Conservation (phyloP, 192 early-diverging fungal species). For the Phlyctochytrium planicorne region DNA sequence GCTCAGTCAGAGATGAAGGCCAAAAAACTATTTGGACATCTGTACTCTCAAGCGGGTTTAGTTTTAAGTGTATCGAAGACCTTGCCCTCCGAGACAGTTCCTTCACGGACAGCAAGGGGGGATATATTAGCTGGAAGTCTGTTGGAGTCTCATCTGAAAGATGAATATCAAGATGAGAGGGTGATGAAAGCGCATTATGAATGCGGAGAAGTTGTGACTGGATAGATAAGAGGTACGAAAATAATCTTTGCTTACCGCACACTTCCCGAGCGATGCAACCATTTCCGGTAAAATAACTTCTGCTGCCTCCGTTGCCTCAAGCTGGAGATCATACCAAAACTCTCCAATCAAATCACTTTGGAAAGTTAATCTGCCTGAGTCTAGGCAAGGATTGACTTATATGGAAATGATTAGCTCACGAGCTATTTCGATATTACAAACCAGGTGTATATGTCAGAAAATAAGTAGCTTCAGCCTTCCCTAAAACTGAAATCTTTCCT, state of each 20-base stretch:
- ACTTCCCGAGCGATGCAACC: slow-evolving; percentile 48
- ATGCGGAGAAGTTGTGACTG: slow-evolving; percentile 30
- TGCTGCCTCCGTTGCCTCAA: slow-evolving; percentile 42
- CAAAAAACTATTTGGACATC: slow-evolving; percentile 50
- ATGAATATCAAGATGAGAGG: slow-evolving; percentile 17
- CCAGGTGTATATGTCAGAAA: slow-evolving; percentile 41
- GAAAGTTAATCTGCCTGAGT: slow-evolving; percentile 41
- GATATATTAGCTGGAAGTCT: slow-evolving; percentile 40
- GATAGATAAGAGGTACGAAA: neutral
- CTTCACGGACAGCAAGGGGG: slow-evolving; percentile 1
- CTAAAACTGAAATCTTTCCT: slow-evolving; percentile 17
- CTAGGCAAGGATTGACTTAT: too few relatives aligned
- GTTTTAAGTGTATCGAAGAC: too few relatives aligned
- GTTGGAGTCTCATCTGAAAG: slow-evolving; percentile 32
- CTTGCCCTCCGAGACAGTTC: too few relatives aligned
- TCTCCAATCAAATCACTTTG: slow-evolving; percentile 44
- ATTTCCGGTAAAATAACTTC: slow-evolving; percentile 34
- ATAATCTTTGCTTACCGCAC: slow-evolving; percentile 21
- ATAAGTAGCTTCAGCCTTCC: slow-evolving; percentile 33
- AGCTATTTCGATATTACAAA: too few relatives aligned
- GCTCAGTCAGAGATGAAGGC: slow-evolving; percentile 47
- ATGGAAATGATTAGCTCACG: too few relatives aligned
- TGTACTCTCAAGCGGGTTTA: slow-evolving; percentile 31
- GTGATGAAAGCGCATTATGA: slow-evolving; percentile 20
- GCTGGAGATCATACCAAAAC: slow-evolving; percentile 49